Base-by-base conservation (phyloP, 2,329 filamentous ascomycete genomes). In the Knufia fluminis region DNA sequence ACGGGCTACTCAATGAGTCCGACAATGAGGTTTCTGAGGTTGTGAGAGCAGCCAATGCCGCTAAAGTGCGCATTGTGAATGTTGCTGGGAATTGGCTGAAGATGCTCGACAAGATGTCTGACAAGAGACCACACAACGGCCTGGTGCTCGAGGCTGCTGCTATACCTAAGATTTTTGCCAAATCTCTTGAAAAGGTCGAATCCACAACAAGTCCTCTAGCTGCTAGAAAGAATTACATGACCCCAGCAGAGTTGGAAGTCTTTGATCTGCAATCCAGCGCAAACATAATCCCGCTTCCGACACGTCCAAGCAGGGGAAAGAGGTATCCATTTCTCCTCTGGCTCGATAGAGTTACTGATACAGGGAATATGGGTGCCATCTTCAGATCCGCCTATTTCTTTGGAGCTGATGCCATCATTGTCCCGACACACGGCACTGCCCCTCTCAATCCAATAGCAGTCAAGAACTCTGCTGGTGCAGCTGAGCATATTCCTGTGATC, bases 321-420 rank as follows among this genome's bases (percentile, higher is more conserved):
- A 59, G 60, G 4, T 71, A 64, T 49, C 70, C 70, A 0, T 64
- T 73, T 22, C 60, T 66, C 28, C 55, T 73, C 16, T 63, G 75
- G 36, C 64, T 71, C 8, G 67, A 71, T 47, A 66, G 66, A n/a
- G 61, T 75, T 50, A 69, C 88, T 8, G 91, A 98, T 61, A 85
- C 89, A 0, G 89, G 87, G 22, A 98, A 98, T 62, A 71, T 97
- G 1, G 92, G 92, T 36, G 88, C 83, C 19, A 91, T 97, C 52
- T 75, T 97, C 38, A 85, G 92, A 31, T 87, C 87, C 4, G 88
- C 89, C 2, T 85, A 87, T 61, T 97, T 92, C 65, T 78, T 97
- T n/a, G 91, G 91, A 19, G 83, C 87, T 4, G 86, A 90, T 49
- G 90, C 86, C 3, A 78, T 98, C 17, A 80, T 81, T 2, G 80